phyloP scores from a whole-genome alignment of 495 filamentous ascomycete genomes.

The Aspergillus bertholletiae region DNA sequence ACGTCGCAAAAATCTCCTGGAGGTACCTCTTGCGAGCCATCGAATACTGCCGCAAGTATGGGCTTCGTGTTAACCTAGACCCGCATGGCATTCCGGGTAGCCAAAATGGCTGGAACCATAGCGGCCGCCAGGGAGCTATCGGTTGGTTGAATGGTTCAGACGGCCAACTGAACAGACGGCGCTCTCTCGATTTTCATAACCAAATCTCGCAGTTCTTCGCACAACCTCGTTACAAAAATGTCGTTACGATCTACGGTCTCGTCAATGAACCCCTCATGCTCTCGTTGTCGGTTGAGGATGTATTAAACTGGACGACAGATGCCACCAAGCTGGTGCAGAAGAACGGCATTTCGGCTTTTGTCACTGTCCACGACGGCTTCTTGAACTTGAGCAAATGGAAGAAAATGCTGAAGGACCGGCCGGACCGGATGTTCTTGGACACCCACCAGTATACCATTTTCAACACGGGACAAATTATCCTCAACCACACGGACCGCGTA shows the following conservation, averaged over 20 bases:
- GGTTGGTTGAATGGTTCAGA: constrained; percentile 77
- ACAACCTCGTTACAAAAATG: constrained; percentile 78
- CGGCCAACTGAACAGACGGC: constrained; percentile 58
- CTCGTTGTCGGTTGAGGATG: constrained; percentile 48
- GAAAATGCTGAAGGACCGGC: constrained; percentile 54
- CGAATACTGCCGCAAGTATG: constrained; percentile 91
- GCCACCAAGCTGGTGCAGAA: constrained; percentile 63
- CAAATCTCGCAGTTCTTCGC: constrained; percentile 80
- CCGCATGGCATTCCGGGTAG: constrained; percentile 81
- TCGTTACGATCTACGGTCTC: constrained; percentile 80
- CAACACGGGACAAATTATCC: constrained; percentile 69
- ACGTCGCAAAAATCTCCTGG: constrained; percentile 84
- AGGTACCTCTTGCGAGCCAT: constrained; percentile 90
- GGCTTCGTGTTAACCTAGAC: constrained; percentile 90
- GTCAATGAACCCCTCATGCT: constrained; percentile 87
- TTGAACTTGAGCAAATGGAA: constrained; percentile 78
- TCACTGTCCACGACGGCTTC: constrained; percentile 83
- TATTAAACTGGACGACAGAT: constrained; percentile 66
- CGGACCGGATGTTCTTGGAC: constrained; percentile 66
- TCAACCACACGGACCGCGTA: constrained; percentile 71
- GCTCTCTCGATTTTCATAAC: constrained; percentile 79
- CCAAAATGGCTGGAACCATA: constrained; percentile 91
- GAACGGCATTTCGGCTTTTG: constrained; percentile 62
- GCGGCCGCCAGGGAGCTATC: constrained; percentile 67
- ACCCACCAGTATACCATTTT: constrained; percentile 94